A percentile compares a stretch with the other conserved stretches of the same genome.
Conservation (phyloP, 1,139 yeast species). For the Hansenula anomala region DNA sequence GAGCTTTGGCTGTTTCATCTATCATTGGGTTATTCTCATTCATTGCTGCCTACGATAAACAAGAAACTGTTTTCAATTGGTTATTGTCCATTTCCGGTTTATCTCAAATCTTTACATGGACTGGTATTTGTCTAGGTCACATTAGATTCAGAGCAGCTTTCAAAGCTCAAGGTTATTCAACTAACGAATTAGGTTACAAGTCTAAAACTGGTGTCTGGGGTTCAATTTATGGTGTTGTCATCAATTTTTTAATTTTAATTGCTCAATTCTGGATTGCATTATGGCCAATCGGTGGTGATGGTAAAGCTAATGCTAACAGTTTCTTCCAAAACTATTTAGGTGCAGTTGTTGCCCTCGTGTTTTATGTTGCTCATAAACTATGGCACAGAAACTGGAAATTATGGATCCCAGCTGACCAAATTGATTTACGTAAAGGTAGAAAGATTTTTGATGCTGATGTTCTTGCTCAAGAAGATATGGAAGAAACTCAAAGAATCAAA, state of each 20-base stretch:
- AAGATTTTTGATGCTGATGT: conserved; percentile 50
- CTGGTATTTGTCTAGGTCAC: conserved; percentile 70
- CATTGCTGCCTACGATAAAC: conserved; percentile 54
- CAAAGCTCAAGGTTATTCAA: conserved; percentile 55
- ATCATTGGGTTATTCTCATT: conserved; percentile 45
- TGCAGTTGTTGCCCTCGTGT: conserved; percentile 43
- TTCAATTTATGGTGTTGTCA: conserved; percentile 55
- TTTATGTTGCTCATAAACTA: conserved; percentile 47
- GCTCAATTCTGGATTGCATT: conserved; percentile 84
- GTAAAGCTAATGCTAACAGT: conserved; percentile 39
- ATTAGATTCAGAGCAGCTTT: conserved; percentile 77
- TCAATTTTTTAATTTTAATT: conserved; percentile 61
- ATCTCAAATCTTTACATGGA: conserved; percentile 82
- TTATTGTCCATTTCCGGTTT: conserved; percentile 79
- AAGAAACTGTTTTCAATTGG: conserved; percentile 74
- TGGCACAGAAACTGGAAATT: conserved; percentile 41
- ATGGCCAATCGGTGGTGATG: conserved; percentile 53
- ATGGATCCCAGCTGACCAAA: conserved; percentile 36
- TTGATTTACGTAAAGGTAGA: conserved; percentile 53
- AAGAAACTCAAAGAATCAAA: conserved; percentile 36
- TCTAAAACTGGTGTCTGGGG: conserved; percentile 71
- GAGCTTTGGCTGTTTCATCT: conserved; percentile 40
- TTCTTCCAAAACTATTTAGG: conserved; percentile 56
- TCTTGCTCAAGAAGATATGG: conserved; percentile 45
- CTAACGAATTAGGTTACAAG: conserved; percentile 62